Base-by-base conservation (phyloP, 768 basidiomycete genomes). In the Kondoa malvinella region DNA sequence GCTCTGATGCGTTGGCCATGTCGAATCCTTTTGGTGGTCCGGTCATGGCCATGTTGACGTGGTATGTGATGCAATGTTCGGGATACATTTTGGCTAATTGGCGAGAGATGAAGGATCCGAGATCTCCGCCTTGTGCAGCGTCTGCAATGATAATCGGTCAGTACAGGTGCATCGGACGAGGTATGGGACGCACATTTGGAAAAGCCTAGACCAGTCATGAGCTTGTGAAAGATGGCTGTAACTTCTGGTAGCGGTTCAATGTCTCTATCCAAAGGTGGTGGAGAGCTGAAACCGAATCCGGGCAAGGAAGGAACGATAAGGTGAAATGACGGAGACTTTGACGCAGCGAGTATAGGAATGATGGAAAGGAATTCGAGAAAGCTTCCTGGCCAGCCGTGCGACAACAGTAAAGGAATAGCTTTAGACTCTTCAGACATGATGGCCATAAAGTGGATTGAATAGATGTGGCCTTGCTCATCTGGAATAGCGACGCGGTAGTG, bases 301-400 rank as follows among this genome's bases (percentile, higher is more conserved):
- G 71, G 67, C 17, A 71, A 56, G 27, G 68, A 71, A 1, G 74
- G 74, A 12, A 67, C 68, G 62, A 73, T 67, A 21, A 75, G 67
- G 57, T 72, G 65, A 50, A 75, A 75, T 0, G 71, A 16, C 2
- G 64, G 65, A 4, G 26, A 2, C 1, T 68, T 68, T 21, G 66
- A 66, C 16, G 68, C 57, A 3, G 64, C 64, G 1, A 75, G 71
- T 32, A 68, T 27, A 59, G 71, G 71, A 66, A 73, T 65, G 27
- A 68, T 68, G 0, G 73, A 68, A 34, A 67, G 15, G 57, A 75
- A 76, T 63, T 76, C 75, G 57, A 75, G 61, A 8, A 73, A 66
- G 3, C 67, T 68, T 1, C 74, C 72, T 1, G 75, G 75, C 40
- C 75, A 76, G 4, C 74, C 75, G 34, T 76, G 75, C 1, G 71